Base-by-base conservation (phyloP, 306 rosid genomes). In the Quercus ilex region DNA sequence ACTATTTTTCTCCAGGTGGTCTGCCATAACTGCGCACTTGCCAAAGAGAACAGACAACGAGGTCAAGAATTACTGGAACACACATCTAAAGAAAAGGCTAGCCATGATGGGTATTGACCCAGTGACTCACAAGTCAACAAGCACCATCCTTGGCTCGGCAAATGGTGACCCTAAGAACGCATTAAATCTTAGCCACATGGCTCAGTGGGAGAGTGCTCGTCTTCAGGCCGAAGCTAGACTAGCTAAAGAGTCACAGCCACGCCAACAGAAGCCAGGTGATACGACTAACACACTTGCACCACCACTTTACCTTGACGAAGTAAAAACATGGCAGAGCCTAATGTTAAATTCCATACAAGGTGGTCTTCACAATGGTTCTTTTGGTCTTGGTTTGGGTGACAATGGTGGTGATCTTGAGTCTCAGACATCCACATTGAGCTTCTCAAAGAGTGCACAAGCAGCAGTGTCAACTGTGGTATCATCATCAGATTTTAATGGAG, bases 1-100 rank as follows among this genome's bases (percentile, higher is more conserved):
- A 38, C 3, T 1, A 7, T 35, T 21, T 20, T 0, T 20, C 9
- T 30, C 8, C 59, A 78, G 82, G 62, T 78, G 82, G 82, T 78
- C 82, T 18, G 25, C 77, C 21, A 78, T 78, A 71, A 71, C 82
- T 57, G 60, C 60, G 17, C 75, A 78, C 62, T 71, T 78, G 19
- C 77, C 82, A 4, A n/a, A 17, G 19, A 78, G 82, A 30, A 78
- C 82, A 11, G 82, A 78, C 38, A 78, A 78, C 25, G 82, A 78
- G 63, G 23, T 78, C 51, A 78, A 78, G 77, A 78, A 71, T 46
- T 78, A 78, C 77, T 78, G 82, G 82, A 78, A 78, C 60, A 28
- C 82, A 14, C 53, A 46, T 46, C 43, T 78, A 19, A 78, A 59
- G 82, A 78, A 78, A 63, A 52, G 77, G 26, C 31, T 78, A 67